Base-by-base conservation (phyloP, 345 rosid genomes). In the Eutrema yunnanense region DNA sequence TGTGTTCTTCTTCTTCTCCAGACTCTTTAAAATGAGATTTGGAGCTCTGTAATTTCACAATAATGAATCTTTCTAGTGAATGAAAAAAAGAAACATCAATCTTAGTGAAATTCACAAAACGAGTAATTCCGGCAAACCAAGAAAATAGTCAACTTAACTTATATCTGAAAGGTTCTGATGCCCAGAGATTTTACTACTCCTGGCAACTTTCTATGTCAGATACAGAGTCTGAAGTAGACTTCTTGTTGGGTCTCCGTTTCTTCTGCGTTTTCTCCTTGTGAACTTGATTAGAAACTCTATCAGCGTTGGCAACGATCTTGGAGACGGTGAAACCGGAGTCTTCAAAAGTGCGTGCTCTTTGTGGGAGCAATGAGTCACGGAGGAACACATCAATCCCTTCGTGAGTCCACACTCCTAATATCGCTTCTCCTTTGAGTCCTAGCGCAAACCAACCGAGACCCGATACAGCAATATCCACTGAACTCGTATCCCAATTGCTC, bases 391-490 rank as follows among this genome's bases (percentile, higher is more conserved):
- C 93, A 9, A 95, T 82, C 67, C 94, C 96, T 11, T 88, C 92
- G 47, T 95, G 82, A 41, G 93, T 90, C 99, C 99, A 92, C 62
- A 82, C 88, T 13, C 97, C 85, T 73, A 95, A 33, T 8, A 72
- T 62, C 5, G 96, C 99, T 42, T 90, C 89, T 51, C 96, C 96
- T 78, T 86, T 92, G 53, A 92, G 83, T 56, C 96, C 92, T 63
- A 89, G 55, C 13, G 89, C 86, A 75, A 88, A 92, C 97, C 97
- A 94, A 52, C 98, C 96, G 5, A 94, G 84, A 69, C 97, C 98
- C 8, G 94, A 87, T 50, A 90, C 88, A 67, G 94, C 90, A 60
- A 90, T 72, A 75, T 88, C 99, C 13, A 84, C 89, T 38, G 87
- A 88, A 82, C 90, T 95, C 3, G 84, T 76, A 52, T 87, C 97